A percentile compares a stretch with the other conserved stretches of the same genome.
Conservation (phyloP, 73 alveolate genomes). For the Stentor coeruleus region DNA sequence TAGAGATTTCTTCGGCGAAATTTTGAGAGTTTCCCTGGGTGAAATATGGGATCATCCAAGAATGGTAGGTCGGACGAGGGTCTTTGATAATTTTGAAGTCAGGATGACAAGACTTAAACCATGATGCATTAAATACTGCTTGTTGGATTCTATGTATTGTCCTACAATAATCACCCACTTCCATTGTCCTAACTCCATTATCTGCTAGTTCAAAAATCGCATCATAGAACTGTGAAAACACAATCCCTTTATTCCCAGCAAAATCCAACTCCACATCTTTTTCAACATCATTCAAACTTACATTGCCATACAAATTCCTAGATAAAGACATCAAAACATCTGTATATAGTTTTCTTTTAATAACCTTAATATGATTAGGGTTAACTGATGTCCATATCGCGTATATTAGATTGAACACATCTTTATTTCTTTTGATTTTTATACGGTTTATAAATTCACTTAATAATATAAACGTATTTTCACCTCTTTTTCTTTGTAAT, state of each 20-base stretch:
- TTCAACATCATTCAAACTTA: not conserved
- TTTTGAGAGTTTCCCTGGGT: not conserved
- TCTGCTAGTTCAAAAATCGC: constrained; percentile 10
- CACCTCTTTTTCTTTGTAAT: constrained; percentile 3
- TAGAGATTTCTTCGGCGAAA: not conserved
- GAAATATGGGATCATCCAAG: constrained; percentile 25
- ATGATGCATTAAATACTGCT: not conserved
- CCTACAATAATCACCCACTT: not conserved
- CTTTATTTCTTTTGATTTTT: constrained; percentile 5
- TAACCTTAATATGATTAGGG: constrained; percentile 7
- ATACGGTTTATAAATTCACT: not conserved
- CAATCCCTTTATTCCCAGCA: not conserved
- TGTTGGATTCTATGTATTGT: not conserved
- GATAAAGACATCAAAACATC: not conserved
- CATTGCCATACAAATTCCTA: not conserved
- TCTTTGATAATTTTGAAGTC: constrained; percentile 6
- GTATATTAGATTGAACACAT: not conserved
- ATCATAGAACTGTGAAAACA: constrained; percentile 16
- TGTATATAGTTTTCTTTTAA: not conserved
- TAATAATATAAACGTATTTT: not conserved
- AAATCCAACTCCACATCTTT: constrained; percentile 5
- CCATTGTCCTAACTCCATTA: not conserved
- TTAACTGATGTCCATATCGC: not conserved
- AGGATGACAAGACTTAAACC: not conserved
- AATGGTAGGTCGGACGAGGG: constrained; percentile 11